Evolutionary conservation across 208 protist species (phyloP).

Genomic region (Angomonas ambiguus): DNA sequence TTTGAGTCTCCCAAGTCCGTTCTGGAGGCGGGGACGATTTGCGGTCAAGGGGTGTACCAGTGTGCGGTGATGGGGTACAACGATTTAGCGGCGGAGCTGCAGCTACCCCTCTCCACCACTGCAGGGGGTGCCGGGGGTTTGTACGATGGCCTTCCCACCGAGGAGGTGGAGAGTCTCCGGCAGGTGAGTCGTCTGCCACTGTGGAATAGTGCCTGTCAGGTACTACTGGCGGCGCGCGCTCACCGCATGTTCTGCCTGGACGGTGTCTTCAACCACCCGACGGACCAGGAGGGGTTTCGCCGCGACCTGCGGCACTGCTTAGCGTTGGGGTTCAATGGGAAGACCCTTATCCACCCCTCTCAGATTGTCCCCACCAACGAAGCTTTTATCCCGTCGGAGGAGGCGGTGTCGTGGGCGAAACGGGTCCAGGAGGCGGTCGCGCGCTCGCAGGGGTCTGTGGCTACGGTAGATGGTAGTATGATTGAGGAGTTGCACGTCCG

Average conservation of each 20-base stretch:
- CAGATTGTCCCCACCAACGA: constrained; percentile 67
- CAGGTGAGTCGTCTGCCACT: constrained; percentile 36
- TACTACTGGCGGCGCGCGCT: constrained; percentile 58
- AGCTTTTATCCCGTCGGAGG: constrained; percentile 47
- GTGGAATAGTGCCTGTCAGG: constrained; percentile 45
- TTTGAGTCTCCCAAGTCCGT: constrained; percentile 75
- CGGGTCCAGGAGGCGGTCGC: constrained; percentile 34
- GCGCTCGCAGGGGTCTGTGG: constrained; percentile 23
- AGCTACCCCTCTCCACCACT: constrained; percentile 20
- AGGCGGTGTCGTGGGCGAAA: constrained; percentile 62
- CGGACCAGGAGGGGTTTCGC: constrained; percentile 59
- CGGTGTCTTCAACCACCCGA: constrained; percentile 68
- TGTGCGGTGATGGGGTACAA: constrained; percentile 72
- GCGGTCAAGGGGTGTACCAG: constrained; percentile 47
- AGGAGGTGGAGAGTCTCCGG: constrained; percentile 15
- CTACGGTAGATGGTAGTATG: constrained; percentile 55
- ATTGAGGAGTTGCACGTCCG: constrained; percentile 65
- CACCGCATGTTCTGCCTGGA: constrained; percentile 69
- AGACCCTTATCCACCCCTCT: constrained; percentile 61
- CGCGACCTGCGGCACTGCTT: constrained; percentile 41
- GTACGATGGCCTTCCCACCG: background rate
- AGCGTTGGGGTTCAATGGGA: constrained; percentile 78
- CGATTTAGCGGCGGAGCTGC: constrained; percentile 49
- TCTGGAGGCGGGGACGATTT: constrained; percentile 61
- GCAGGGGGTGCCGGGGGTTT: background rate